Percentiles rank a stretch among this genome's conserved stretches.
Evolutionary conservation across 1,284 basidiomycete species (phyloP).

Genomic region (Ustilago hordei): DNA sequence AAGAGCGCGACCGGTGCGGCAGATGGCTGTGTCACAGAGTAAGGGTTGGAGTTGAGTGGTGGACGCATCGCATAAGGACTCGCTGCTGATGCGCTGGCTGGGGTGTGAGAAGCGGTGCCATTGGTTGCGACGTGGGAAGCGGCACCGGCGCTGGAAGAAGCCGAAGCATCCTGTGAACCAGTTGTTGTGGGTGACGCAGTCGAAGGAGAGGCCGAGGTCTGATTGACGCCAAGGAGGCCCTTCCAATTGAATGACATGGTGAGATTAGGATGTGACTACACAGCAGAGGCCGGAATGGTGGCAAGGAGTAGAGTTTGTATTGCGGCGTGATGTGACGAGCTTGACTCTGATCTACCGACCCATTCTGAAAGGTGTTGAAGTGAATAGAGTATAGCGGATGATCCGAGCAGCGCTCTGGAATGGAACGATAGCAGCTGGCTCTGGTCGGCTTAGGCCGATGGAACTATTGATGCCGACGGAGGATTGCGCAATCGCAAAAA

Average conservation of each 20-base stretch:
- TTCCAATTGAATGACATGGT: constrained; percentile 67
- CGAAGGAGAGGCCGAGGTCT: constrained; percentile 26
- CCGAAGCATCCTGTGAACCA: constrained; percentile 15
- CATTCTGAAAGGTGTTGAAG: neutral
- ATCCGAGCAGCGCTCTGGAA: neutral
- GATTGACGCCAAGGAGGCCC: constrained; percentile 58
- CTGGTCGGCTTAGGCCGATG: neutral
- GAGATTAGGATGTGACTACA: neutral
- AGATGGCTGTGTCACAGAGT: constrained; percentile 14
- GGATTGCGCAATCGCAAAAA: neutral
- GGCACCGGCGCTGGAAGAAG: constrained; percentile 13
- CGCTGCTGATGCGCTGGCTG: constrained; percentile 22
- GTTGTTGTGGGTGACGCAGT: constrained; percentile 14
- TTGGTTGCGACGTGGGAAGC: constrained; percentile 4
- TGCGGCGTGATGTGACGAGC: neutral
- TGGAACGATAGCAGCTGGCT: too few species aligned
- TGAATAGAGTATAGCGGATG: neutral
- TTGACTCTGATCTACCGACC: neutral
- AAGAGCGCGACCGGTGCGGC: constrained; percentile 25
- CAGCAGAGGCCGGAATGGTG: neutral
- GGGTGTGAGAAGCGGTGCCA: constrained; percentile 13
- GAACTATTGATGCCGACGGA: neutral
- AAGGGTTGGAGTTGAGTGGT: constrained; percentile 37
- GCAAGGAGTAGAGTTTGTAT: neutral
- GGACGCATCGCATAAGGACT: constrained; percentile 21